Conservation (phyloP, 805 yeast genomes). For the Saccharomycopsis sp. region DNA sequence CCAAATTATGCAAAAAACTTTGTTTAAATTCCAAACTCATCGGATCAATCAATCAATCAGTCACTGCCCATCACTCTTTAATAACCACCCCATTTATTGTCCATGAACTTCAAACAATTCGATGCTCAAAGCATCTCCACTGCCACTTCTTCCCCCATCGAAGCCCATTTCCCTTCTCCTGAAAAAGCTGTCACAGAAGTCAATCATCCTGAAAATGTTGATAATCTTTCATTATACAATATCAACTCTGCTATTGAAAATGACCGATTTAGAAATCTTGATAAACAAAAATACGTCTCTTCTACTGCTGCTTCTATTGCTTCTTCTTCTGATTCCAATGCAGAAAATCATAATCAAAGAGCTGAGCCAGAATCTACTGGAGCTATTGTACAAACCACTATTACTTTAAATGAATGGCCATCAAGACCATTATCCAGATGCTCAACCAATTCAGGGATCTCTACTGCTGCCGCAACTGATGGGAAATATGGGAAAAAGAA, state of each 20-base stretch:
- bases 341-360: too few relatives aligned
- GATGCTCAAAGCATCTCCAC: constrained; percentile 2
- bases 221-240: constrained; percentile 6
- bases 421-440: constrained; percentile 10
- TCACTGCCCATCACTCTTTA: too few relatives aligned
- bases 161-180: background rate
- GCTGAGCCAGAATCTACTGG: background rate
- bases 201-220: background rate
- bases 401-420: constrained; percentile 5
- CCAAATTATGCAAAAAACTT: too few relatives aligned
- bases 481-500: constrained; percentile 8
- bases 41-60: too few relatives aligned
- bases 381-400: too few relatives aligned
- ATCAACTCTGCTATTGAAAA: constrained; percentile 3
- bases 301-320: constrained; percentile 18
- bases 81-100: too few relatives aligned
- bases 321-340: constrained; percentile 13
- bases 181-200: background rate
- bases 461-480: constrained; percentile 13
- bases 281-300: constrained; percentile 7
- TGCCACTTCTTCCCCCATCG: background rate
- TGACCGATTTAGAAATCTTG: background rate
- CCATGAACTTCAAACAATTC: constrained; percentile 2
- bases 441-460: constrained; percentile 13
- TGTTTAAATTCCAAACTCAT: background rate